Evolutionary conservation across 2,329 filamentous ascomycete species (phyloP).

Genomic region (Fusarium cyanostomum): DNA sequence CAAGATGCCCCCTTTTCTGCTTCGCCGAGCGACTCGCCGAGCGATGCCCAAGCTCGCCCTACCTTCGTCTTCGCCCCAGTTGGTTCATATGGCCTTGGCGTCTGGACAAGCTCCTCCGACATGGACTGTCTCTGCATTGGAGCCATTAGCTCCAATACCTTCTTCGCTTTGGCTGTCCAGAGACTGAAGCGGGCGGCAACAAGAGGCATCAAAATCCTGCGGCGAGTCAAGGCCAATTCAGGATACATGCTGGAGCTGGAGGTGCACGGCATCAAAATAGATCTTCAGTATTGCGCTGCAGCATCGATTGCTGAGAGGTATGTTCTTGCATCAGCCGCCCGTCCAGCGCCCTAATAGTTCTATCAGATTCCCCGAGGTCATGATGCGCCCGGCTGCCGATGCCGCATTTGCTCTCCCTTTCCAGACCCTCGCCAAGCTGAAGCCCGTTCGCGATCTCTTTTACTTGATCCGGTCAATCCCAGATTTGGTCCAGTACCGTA

Average conservation of each 20-base stretch:
- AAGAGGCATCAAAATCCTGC: conserved; percentile 59
- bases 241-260: conserved; percentile 73
- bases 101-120: conserved; percentile 69
- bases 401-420: conserved; percentile 64
- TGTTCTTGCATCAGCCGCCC: background rate
- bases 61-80: conserved; percentile 65
- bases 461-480: conserved; percentile 70
- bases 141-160: conserved; percentile 66
- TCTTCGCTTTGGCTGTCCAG: conserved; percentile 67
- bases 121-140: conserved; percentile 74
- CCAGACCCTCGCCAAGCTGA: conserved; percentile 68
- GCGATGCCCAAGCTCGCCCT: conserved; percentile 33
- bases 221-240: conserved; percentile 65
- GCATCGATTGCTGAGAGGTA: conserved; percentile 61
- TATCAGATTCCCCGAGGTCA: conserved; percentile 56
- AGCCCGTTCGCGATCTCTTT: conserved; percentile 69
- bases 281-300: conserved; percentile 74
- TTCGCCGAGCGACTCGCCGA: conserved; percentile 3
- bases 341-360: background rate
- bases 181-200: conserved; percentile 59
- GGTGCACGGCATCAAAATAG: conserved; percentile 65
- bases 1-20: conserved; percentile 44
- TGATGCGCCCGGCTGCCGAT: conserved; percentile 60
- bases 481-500: conserved; percentile 64
- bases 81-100: conserved; percentile 72